Base-by-base conservation (phyloP, 192 early-diverging fungal species). In the Entomortierella beljakovae region DNA sequence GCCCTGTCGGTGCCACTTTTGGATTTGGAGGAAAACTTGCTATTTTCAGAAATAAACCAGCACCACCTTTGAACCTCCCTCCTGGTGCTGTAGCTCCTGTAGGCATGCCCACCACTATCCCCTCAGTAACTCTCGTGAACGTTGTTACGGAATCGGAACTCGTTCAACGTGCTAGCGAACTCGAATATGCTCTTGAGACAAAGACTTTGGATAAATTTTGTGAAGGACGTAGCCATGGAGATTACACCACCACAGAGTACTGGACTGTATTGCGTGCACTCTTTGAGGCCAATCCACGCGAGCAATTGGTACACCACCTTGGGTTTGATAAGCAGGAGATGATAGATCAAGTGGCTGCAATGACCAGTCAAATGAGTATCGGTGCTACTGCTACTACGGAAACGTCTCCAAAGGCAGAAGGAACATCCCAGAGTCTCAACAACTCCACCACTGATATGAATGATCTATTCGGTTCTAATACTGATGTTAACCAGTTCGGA, bases 21-120 rank as follows among this genome's bases (percentile, higher is more conserved):
- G 92, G 93, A 6, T 98, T 96, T 70, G 97, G 97, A 68, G 94
- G 95, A 34, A 92, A 95, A 77, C 85, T 98, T 16, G 92, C 94
- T 22, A 81, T 80, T 54, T 97, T 98, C 72, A 83, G 87, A 59
- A 85, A 86, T 60, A 84, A 68, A 51, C 82, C 85, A 37, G 83
- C 73, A 18, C 70, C 87, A 48, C 76, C 75, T 5, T 29, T 68
- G 58, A 62, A 81, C 38, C 80, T 83, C 23, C 71, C 81, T 32
- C 86, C 66, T 40, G 79, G 74, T 11, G 71, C 83, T 49, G 73
- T 64, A 29, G 71, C 61, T 25, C 65, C 64, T 7, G 81, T 60
- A 29, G 70, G 70, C 2, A 50, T 80, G 26, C 57, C 83, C 61
- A 62, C 80, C 38, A 73, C 57, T 2, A 86, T 64, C 29, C 22